These are phyloP conservation scores for Eucalyptus caleyi DNA, from an alignment of 345 rosid species.

Conservation along the genomic window DNA sequence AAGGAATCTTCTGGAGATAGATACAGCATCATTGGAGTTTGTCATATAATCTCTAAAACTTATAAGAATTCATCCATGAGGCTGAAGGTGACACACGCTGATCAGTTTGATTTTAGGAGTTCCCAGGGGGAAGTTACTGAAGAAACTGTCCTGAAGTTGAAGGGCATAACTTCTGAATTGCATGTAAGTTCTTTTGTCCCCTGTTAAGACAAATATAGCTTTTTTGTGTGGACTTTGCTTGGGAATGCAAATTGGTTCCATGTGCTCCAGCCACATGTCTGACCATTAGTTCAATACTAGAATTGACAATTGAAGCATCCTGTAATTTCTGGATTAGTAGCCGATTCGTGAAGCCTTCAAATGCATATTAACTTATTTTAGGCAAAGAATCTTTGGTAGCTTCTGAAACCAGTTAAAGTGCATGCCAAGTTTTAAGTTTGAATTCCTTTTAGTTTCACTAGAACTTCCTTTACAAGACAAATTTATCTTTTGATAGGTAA, in stretches of 20 bases:
- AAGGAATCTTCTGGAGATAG: slow-evolving; percentile 26
- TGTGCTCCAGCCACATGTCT: not conserved
- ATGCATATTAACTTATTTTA: not conserved
- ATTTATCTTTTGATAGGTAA: not conserved
- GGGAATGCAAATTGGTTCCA: not conserved
- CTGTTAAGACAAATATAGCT: not conserved
- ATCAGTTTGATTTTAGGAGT: slow-evolving; percentile 34
- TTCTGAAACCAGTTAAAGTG: not conserved
- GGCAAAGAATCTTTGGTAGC: not conserved
- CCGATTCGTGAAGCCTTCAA: not conserved
- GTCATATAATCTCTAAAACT: slow-evolving; percentile 25
- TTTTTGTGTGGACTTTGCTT: not conserved
- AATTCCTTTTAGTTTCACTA: not conserved
- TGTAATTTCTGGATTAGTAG: not conserved
- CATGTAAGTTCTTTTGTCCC: not conserved
- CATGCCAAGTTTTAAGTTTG: not conserved
- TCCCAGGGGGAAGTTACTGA: slow-evolving; percentile 20
- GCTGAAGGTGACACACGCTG: slow-evolving; percentile 46
- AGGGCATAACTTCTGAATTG: slow-evolving; percentile 24
- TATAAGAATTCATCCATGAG: slow-evolving; percentile 24
- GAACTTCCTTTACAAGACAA: not conserved
- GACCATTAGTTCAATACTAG: not conserved
- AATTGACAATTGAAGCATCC: not conserved
- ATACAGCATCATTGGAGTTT: slow-evolving; percentile 23
- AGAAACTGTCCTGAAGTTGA: slow-evolving; percentile 32